Evolutionary conservation across 768 basidiomycete genomes (phyloP), one percentile per base, ranked within the genome.

Genomic region (Leccinum longicurvipes): DNA sequence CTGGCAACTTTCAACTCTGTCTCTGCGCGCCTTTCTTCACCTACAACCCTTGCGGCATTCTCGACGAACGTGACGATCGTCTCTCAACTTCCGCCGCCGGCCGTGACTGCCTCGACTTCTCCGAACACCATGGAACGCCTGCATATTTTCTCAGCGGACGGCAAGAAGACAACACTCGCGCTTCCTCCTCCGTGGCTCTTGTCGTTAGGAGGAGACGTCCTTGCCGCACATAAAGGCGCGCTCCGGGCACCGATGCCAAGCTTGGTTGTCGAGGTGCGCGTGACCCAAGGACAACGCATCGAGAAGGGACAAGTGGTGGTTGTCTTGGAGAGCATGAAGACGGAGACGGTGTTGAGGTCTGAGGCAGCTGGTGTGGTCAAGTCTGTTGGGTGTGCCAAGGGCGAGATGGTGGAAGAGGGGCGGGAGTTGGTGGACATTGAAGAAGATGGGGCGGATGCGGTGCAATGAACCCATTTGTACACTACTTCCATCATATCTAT

Each of bases 251-350:
- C 94, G 14, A 93, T 93, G 90, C 93, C 93, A n/a, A 91, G 91
- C 68, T 79, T 93, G 49, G 87, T 97, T 2, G 93, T 97, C 4
- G 92, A 96, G 53, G 87, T 97, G 50, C 80, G 80, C 17, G 93
- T 95, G 31, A 79, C 78, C 56, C 75, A 81, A 1, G 94, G 93
- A 4, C 88, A 95, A 50, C 76, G 71, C 14, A 89, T 97, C 39
- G 85, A 87, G 72, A 85, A 82, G 65, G 92, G 91, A 0, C 89
- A 94, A 66, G 82, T 82, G 8, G 79, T 93, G 9, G 84, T 93
- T 28, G 83, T 95, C 6, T 73, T 96, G 66, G 94, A 96, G 74
- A 96, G 93, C 66, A 98, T 97, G 94, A 98, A 98, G 82, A 97
- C 93, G 60, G 93, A 96, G 74, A 95, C 89, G 36, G 89, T 92